These are phyloP conservation scores for Goniomonas avonlea DNA, from an alignment of 78 protist genomes.

Conservation along the genomic window DNA sequence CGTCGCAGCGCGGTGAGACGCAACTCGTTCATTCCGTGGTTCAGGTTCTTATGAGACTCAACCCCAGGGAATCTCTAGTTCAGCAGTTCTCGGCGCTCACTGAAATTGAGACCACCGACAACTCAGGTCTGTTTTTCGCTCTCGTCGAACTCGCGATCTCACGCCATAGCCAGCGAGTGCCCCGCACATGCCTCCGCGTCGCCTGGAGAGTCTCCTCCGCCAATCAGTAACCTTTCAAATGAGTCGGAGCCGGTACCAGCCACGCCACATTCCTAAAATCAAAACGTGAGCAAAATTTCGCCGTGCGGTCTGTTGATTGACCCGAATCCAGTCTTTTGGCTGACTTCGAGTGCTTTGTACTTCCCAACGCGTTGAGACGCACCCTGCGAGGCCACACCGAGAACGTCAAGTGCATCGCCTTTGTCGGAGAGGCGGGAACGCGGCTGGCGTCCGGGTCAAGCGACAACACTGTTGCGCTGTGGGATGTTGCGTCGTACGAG, in stretches of 20 bases:
- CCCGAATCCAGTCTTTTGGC: slow-evolving; percentile 26
- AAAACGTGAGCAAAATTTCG: not conserved
- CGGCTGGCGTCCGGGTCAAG: slow-evolving; percentile 43
- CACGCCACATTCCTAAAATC: not conserved
- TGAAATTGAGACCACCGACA: no score
- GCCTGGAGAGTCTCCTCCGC: not conserved
- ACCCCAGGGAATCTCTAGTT: slow-evolving; percentile 36
- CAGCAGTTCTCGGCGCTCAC: slow-evolving; percentile 19
- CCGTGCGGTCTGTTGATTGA: not conserved
- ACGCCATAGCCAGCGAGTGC: no score
- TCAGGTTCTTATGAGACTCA: no score
- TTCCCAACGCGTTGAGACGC: slow-evolving; percentile 53
- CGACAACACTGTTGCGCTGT: slow-evolving; percentile 44
- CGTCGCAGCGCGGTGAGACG: slow-evolving; percentile 35
- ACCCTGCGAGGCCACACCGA: slow-evolving; percentile 50
- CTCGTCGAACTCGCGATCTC: no score
- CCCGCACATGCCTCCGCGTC: not conserved
- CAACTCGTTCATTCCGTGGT: no score
- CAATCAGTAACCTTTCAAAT: not conserved
- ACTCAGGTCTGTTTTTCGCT: no score
- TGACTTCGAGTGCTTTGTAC: slow-evolving; percentile 55
- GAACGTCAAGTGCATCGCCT: slow-evolving; percentile 66
- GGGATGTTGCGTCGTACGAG: not conserved
- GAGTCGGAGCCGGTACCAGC: not conserved
- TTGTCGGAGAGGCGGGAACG: slow-evolving; percentile 27